Percentiles rank a stretch among this genome's conserved stretches.
phyloP scores from a whole-genome alignment of 352 stramenopile genomes.

The Phytophthora ramorum region DNA sequence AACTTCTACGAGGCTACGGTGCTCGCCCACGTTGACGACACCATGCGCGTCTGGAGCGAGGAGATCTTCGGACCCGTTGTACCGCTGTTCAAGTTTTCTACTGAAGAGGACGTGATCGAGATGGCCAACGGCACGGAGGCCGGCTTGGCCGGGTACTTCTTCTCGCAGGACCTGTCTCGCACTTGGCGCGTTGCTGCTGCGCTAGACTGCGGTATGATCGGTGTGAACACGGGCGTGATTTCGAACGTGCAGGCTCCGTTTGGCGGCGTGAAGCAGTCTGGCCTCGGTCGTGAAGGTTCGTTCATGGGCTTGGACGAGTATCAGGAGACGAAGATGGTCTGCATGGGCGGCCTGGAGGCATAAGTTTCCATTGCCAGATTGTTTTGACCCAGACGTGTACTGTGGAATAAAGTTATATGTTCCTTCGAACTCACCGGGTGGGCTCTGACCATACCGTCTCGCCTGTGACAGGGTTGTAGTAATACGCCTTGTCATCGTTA shows the following conservation, averaged over 20 bases:
- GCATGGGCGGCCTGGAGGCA: constrained; percentile 68
- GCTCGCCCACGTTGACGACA: constrained; percentile 79
- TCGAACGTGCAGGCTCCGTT: constrained; percentile 91
- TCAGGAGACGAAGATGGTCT: constrained; percentile 97
- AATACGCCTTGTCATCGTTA: constrained; percentile 44
- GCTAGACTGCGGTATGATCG: constrained; percentile 95
- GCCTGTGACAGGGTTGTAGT: constrained; percentile 44
- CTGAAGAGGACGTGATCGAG: constrained; percentile 95
- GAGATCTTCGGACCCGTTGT: constrained; percentile 98
- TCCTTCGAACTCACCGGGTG: constrained; percentile 8
- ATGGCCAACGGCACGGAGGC: constrained; percentile 94
- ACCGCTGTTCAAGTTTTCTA: constrained; percentile 93
- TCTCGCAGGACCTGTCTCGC: constrained; percentile 89
- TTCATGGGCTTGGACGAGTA: constrained; percentile 95
- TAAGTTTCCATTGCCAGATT: constrained; percentile 9
- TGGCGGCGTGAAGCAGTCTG: constrained; percentile 91
- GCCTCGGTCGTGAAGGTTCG: constrained; percentile 90
- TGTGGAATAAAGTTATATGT: constrained; percentile 38
- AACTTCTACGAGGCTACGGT: constrained; percentile 97
- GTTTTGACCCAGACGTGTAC: constrained; percentile 10
- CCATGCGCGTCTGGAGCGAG: constrained; percentile 91
- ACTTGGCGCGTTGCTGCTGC: constrained; percentile 86
- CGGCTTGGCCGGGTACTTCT: constrained; percentile 96
- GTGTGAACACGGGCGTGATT: constrained; percentile 93
- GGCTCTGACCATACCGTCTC: constrained; percentile 43